Base-by-base conservation (phyloP, 345 rosid genomes). In the Nephelium lappaceum region DNA sequence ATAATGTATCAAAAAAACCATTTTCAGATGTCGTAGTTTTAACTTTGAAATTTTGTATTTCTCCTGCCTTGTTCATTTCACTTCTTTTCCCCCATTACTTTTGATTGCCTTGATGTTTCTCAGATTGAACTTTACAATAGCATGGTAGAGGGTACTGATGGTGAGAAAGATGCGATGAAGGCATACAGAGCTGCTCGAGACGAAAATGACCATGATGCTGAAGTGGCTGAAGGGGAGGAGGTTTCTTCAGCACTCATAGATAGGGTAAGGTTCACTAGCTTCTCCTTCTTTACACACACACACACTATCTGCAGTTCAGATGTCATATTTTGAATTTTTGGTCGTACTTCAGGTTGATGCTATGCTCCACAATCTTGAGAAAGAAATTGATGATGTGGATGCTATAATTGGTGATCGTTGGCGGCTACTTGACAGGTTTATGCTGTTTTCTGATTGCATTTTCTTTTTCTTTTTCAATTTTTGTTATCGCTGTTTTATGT, bases 71-170 rank as follows among this genome's bases (percentile, higher is more conserved):
- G 21, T 47, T 3, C 7, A 63, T 10, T n/a, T 60, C n/a, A 21
- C 53, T 41, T 67, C 15, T 1, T 14, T 24, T 67, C 8, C n/a
- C 5, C 3, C 47, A 23, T 21, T 6, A 60, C 18, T 73, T 60
- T 69, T 81, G 62, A 24, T 77, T 55, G 63, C n/a, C 58, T 70
- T 81, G 67, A 76, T 81, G 38, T 78, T 9, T 68, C 81, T 61
- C 90, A 93, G 99, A 87, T 95, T 86, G 93, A 89, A 75, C 91
- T 95, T 77, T 95, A 95, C 81, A 92, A 95, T 80, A 91, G 92
- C 75, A 85, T 89, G 88, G 98, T 92, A 67, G 93, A 91, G 66
- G 96, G 88, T 63, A 79, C 82, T 14, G 93, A 88, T 57, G 87
- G 91, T 73, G 94, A 90, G 87, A 88, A 85, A 77, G 96, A 86